These are phyloP conservation scores for Suillus subluteus DNA, from an alignment of 768 basidiomycete species.

Conservation along the genomic window DNA sequence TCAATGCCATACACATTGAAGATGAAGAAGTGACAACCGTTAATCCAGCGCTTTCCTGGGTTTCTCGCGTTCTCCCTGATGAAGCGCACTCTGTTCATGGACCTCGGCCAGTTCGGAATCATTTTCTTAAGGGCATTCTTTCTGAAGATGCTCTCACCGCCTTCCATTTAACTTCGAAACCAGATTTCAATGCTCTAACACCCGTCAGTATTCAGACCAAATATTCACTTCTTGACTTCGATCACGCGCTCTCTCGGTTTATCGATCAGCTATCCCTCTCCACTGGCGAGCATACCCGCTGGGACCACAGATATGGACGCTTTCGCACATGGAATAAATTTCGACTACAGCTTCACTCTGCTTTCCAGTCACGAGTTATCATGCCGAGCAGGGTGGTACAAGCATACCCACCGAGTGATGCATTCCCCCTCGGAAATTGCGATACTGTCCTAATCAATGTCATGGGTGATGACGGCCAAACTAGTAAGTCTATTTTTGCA, in stretches of 20 bases:
- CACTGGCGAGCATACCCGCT: background rate
- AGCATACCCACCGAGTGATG: background rate
- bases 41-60: background rate
- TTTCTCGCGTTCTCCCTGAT: background rate
- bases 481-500: background rate
- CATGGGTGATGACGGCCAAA: background rate
- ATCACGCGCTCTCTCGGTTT: conserved; percentile 25
- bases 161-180: conserved; percentile 28
- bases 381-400: background rate
- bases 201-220: conserved; percentile 22
- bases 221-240: conserved; percentile 32
- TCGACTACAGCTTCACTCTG: background rate
- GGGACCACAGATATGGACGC: background rate
- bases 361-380: background rate
- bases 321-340: background rate
- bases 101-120: no score
- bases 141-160: conserved; percentile 9
- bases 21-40: background rate
- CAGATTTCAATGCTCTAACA: conserved; percentile 19
- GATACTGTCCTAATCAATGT: background rate
- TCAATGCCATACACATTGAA: background rate
- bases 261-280: background rate
- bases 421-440: background rate
- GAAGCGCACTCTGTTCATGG: conserved; percentile 10
- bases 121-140: no score